These are phyloP conservation scores for Ustilago esculenta DNA, from an alignment of 1,284 basidiomycete genomes.

Conservation along the genomic window DNA sequence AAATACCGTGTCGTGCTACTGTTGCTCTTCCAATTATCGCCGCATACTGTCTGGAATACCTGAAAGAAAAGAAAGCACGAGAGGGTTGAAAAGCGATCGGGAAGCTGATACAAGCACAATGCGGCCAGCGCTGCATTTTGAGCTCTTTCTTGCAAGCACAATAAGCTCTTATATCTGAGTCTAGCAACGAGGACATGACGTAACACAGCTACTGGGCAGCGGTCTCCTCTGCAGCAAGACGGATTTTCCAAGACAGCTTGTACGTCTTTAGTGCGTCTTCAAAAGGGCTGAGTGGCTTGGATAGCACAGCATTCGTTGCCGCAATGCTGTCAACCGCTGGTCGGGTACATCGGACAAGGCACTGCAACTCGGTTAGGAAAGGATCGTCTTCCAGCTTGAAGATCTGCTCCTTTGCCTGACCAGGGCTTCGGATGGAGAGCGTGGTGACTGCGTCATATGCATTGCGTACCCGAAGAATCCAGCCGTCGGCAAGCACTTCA, in stretches of 20 bases:
- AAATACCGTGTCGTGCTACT: too few relatives aligned
- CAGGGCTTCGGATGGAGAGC: conserved; percentile 19
- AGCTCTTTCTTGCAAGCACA: too few relatives aligned
- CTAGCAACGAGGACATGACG: too few relatives aligned
- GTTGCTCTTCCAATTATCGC: too few relatives aligned
- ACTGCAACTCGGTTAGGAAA: conserved; percentile 34
- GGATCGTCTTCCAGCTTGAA: conserved; percentile 34
- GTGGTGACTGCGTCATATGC: conserved; percentile 27
- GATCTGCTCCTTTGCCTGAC: conserved; percentile 20
- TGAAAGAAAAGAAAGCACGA: too few relatives aligned
- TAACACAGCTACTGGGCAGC: too few relatives aligned
- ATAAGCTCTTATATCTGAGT: too few relatives aligned
- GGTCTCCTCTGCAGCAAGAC: conserved; percentile 48
- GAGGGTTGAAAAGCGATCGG: too few relatives aligned
- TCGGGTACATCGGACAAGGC: conserved; percentile 12
- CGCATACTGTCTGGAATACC: too few relatives aligned
- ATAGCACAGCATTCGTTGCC: background rate
- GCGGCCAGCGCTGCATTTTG: too few relatives aligned
- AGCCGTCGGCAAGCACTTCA: conserved; percentile 51
- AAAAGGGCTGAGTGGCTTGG: conserved; percentile 41
- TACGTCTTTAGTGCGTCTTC: conserved; percentile 61
- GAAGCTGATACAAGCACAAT: too few relatives aligned
- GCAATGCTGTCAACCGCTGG: background rate
- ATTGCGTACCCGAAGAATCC: conserved; percentile 37
- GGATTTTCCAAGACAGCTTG: conserved; percentile 61